These are phyloP conservation scores for Rosa multiflora DNA, from an alignment of 306 rosid genomes.

Conservation along the genomic window DNA sequence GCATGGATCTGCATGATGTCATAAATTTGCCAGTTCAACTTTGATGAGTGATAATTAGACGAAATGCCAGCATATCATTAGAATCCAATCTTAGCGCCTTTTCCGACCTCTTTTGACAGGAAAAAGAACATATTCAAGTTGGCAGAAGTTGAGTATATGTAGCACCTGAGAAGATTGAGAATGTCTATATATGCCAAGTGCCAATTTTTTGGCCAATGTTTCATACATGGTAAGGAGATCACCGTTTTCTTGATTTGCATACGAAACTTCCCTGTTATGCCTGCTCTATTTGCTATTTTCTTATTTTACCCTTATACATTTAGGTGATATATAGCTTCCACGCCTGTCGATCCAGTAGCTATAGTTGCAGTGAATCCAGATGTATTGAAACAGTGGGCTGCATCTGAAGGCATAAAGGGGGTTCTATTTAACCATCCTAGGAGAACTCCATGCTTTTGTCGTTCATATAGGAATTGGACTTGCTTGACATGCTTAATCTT, in stretches of 20 bases:
- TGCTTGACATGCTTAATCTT: no score
- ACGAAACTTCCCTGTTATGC: neutral
- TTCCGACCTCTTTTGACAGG: neutral
- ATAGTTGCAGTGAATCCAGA: conserved; percentile 72
- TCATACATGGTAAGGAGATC: conserved; percentile 71
- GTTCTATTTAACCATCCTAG: neutral
- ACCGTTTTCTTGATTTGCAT: neutral
- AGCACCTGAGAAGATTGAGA: conserved; percentile 94
- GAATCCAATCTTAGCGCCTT: no score
- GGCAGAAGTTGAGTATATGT: conserved; percentile 91
- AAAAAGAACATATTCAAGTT: conserved; percentile 87
- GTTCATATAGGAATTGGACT: no score
- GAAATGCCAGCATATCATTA: no score
- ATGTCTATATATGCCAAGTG: conserved; percentile 51
- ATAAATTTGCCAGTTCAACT: no score
- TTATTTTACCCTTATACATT: conserved; percentile 1
- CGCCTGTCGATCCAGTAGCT: conserved; percentile 57
- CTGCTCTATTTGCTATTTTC: conserved; percentile 4
- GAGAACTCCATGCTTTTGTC: no score
- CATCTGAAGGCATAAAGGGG: conserved; percentile 65
- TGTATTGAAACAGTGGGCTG: conserved; percentile 72
- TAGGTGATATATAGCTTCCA: conserved; percentile 74
- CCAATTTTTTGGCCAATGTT: conserved; percentile 75
- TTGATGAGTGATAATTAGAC: no score
- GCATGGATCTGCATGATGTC: no score